Evolutionary conservation across 106 monocot genomes (phyloP).

Genomic region (Ottelia alismoides): DNA sequence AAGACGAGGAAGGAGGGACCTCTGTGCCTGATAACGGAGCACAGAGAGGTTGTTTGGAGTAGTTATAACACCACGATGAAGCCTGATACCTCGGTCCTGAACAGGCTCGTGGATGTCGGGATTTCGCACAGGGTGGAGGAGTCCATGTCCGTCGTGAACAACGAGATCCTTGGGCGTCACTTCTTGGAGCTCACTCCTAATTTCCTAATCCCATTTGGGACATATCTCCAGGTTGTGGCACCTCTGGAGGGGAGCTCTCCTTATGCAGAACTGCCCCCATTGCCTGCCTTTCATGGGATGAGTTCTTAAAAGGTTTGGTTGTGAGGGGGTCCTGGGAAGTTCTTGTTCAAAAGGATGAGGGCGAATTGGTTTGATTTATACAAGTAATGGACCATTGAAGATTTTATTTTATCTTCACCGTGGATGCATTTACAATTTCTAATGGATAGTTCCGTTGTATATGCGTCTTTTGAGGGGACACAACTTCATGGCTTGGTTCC

Average conservation of each 20-base stretch:
- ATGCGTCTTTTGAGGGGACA: constrained; percentile 66
- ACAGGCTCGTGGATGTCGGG: constrained; percentile 80
- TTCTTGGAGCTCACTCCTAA: constrained; percentile 89
- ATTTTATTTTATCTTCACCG: too few species aligned
- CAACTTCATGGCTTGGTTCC: constrained; percentile 97
- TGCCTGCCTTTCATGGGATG: constrained; percentile 63
- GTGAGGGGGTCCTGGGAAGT: constrained; percentile 90
- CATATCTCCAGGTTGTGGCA: constrained; percentile 51
- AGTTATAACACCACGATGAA: constrained; percentile 49
- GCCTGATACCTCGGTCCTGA: constrained; percentile 82
- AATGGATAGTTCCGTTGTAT: too few species aligned
- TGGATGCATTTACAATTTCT: too few species aligned
- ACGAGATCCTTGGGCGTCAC: constrained; percentile 85
- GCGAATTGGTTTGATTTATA: constrained; percentile 91
- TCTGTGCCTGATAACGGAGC: constrained; percentile 81
- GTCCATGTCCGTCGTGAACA: constrained; percentile 93
- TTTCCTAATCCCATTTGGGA: constrained; percentile 92
- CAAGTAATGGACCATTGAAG: constrained; percentile 32
- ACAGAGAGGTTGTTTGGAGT: constrained; percentile 86
- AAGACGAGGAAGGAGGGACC: constrained; percentile 76
- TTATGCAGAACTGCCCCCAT: constrained; percentile 39
- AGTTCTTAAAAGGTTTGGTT: constrained; percentile 58
- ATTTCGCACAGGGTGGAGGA: constrained; percentile 63
- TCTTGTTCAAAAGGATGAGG: constrained; percentile 89
- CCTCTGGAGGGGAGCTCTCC: constrained; percentile 68